A percentile compares a stretch with the other conserved stretches of the same genome.
These are phyloP conservation scores for Cucumis melo DNA, from an alignment of 306 rosid species.

Conservation along the genomic window DNA sequence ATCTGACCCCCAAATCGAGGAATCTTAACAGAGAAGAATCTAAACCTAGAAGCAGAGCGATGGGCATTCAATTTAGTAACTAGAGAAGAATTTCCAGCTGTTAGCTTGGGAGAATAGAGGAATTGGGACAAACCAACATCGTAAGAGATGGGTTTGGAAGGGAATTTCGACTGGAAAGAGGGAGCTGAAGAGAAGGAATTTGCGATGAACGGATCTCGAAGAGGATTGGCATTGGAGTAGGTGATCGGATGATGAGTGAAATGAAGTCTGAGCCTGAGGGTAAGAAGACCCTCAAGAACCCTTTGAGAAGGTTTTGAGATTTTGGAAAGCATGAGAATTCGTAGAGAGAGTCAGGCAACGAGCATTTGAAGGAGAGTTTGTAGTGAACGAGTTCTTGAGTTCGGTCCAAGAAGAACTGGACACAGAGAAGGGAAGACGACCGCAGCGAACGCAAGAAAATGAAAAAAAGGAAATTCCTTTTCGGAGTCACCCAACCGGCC, in stretches of 20 bases:
- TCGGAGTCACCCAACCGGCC: background rate
- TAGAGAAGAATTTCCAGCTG: background rate
- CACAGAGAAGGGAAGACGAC: background rate
- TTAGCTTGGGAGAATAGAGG: background rate
- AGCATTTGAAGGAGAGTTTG: background rate
- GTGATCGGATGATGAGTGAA: slow-evolving; percentile 11
- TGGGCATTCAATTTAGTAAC: background rate
- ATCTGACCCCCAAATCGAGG: slow-evolving; percentile 16
- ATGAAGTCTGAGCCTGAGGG: slow-evolving; percentile 22
- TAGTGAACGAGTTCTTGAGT: background rate
- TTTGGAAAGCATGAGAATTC: background rate
- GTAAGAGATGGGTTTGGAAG: slow-evolving; percentile 3
- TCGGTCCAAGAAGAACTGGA: background rate
- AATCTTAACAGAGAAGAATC: slow-evolving; percentile 39
- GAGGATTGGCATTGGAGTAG: slow-evolving; percentile 6
- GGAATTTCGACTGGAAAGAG: slow-evolving; percentile 2
- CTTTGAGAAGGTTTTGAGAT: slow-evolving; percentile 33
- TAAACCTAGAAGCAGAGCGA: slow-evolving; percentile 11
- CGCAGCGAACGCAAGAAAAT: background rate
- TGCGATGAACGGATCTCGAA: slow-evolving; percentile 4
- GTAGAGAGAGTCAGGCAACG: background rate
- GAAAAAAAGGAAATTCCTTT: background rate
- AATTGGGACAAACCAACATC: slow-evolving; percentile 1
- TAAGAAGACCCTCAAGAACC: slow-evolving; percentile 26
- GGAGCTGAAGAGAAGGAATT: background rate